Evolutionary conservation across 2,329 filamentous ascomycete genomes (phyloP).

Genomic region (Colletotrichum tofieldiae): DNA sequence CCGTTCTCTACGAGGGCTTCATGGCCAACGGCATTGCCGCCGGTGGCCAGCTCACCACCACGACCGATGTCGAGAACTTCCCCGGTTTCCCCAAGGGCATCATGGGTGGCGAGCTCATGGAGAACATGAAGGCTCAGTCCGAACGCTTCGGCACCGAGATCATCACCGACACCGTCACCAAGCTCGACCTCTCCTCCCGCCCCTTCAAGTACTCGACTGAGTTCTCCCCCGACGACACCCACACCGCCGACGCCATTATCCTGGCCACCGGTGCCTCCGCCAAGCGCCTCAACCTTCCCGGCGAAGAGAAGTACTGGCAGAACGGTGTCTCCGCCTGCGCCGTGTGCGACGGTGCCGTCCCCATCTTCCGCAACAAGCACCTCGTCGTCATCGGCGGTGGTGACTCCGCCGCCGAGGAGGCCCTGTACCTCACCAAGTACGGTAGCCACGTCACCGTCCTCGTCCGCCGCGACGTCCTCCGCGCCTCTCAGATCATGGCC

Average conservation of each 20-base stretch:
- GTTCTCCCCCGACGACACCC: slow-evolving; percentile 84
- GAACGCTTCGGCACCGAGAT: slow-evolving; percentile 93
- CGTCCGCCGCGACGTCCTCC: slow-evolving; percentile 87
- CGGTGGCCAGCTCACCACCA: slow-evolving; percentile 97
- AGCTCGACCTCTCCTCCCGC: slow-evolving; percentile 85
- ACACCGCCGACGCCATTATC: slow-evolving; percentile 94
- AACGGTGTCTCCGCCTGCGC: slow-evolving; percentile 96
- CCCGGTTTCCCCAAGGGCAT: slow-evolving; percentile 94
- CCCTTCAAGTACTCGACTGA: slow-evolving; percentile 97
- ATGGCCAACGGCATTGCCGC: slow-evolving; percentile 97
- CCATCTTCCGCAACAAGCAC: slow-evolving; percentile 97
- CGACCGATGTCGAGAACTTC: slow-evolving; percentile 98
- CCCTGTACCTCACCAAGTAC: slow-evolving; percentile 98
- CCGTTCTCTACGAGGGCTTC: slow-evolving; percentile 97
- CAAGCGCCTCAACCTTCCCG: slow-evolving; percentile 83
- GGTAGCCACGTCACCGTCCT: slow-evolving; percentile 95
- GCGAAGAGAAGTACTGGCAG: slow-evolving; percentile 98
- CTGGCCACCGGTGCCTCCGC: slow-evolving; percentile 97
- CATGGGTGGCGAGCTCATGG: slow-evolving; percentile 92
- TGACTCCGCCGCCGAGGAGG: slow-evolving; percentile 97
- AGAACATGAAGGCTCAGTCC: slow-evolving; percentile 93
- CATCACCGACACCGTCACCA: slow-evolving; percentile 91
- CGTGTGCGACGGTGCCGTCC: slow-evolving; percentile 96
- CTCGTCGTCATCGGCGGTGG: slow-evolving; percentile 96
- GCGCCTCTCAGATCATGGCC: slow-evolving; percentile 94